Evolutionary conservation across 495 filamentous ascomycete species (phyloP).

Genomic region (Aspergillus taichungensis): DNA sequence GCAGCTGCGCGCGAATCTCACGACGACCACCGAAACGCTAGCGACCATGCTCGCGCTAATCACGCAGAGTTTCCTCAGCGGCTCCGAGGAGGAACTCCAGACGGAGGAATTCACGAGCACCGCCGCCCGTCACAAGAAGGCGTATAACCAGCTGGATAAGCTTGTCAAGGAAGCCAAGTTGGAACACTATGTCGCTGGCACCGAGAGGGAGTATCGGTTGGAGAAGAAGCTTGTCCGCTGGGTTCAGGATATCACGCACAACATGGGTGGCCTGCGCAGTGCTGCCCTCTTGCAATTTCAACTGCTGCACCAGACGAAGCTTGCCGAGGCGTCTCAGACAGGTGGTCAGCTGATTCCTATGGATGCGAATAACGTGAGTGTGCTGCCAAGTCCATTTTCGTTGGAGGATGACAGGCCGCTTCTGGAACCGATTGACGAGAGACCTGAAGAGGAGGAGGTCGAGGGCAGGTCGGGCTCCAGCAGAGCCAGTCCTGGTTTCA

Average conservation of each 20-base stretch:
- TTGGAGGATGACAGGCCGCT: constrained; percentile 30
- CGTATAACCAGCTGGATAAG: constrained; percentile 66
- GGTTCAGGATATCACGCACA: constrained; percentile 79
- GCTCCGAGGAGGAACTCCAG: constrained; percentile 69
- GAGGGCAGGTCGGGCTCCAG: constrained; percentile 23
- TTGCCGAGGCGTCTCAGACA: constrained; percentile 9
- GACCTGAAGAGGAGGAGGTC: constrained; percentile 47
- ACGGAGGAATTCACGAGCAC: constrained; percentile 54
- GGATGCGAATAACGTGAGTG: constrained; percentile 6
- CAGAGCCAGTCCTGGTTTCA: constrained; percentile 8
- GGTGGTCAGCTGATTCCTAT: constrained; percentile 3
- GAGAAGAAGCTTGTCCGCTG: constrained; percentile 75
- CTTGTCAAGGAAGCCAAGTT: constrained; percentile 81
- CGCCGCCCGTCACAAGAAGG: constrained; percentile 56
- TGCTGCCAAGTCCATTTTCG: constrained; percentile 27
- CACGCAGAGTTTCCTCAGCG: constrained; percentile 75
- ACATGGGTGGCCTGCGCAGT: constrained; percentile 83
- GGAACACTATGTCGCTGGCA: constrained; percentile 79
- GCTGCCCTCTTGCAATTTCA: constrained; percentile 84
- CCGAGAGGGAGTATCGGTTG: constrained; percentile 70
- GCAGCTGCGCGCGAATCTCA: constrained; percentile 66
- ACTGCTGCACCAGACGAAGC: constrained; percentile 56
- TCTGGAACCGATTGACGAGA: constrained; percentile 59
- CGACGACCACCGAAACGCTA: constrained; percentile 64
- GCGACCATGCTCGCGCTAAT: constrained; percentile 76